phyloP scores from a whole-genome alignment of 371 early-diverging fungal species.

The Mortierella polycephala region DNA sequence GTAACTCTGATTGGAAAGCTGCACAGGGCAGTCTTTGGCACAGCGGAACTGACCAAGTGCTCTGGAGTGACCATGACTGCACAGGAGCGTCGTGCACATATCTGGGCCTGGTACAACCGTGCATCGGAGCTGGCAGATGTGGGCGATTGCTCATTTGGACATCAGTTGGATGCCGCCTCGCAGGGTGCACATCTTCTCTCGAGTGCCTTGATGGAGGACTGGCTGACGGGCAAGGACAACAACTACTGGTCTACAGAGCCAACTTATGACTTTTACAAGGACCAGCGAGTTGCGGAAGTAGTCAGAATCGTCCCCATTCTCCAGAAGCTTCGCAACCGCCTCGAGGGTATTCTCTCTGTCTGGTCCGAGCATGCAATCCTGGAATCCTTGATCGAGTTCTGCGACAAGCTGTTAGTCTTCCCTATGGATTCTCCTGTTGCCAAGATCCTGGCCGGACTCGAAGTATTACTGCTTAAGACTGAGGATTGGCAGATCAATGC shows the following conservation, averaged over 20 bases:
- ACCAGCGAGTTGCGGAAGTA: conserved; percentile 81
- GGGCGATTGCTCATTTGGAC: conserved; percentile 49
- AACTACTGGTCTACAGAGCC: conserved; percentile 56
- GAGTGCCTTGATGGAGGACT: conserved; percentile 55
- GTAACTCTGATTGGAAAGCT: conserved; percentile 61
- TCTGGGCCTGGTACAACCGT: conserved; percentile 48
- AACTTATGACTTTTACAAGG: conserved; percentile 92
- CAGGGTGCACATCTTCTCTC: conserved; percentile 50
- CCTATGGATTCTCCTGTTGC: conserved; percentile 87
- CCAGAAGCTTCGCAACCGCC: conserved; percentile 68
- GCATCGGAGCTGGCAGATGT: conserved; percentile 52
- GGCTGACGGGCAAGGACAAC: conserved; percentile 52
- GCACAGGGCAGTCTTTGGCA: conserved; percentile 36
- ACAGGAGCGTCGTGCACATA: conserved; percentile 34
- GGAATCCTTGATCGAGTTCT: conserved; percentile 75
- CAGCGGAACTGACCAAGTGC: conserved; percentile 37
- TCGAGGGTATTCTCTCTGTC: conserved; percentile 71
- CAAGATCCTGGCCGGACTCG: conserved; percentile 91
- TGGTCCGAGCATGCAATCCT: conserved; percentile 96
- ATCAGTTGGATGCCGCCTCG: conserved; percentile 51
- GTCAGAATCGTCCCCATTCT: conserved; percentile 74
- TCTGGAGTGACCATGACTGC: conserved; percentile 19
- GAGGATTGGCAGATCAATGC: conserved; percentile 97
- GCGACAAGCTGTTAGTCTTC: conserved; percentile 78
- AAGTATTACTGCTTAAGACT: conserved; percentile 85